Percentiles rank a stretch among this genome's conserved stretches.
Conservation (phyloP, 305 asterid species). For the Nicotiana rustica region DNA sequence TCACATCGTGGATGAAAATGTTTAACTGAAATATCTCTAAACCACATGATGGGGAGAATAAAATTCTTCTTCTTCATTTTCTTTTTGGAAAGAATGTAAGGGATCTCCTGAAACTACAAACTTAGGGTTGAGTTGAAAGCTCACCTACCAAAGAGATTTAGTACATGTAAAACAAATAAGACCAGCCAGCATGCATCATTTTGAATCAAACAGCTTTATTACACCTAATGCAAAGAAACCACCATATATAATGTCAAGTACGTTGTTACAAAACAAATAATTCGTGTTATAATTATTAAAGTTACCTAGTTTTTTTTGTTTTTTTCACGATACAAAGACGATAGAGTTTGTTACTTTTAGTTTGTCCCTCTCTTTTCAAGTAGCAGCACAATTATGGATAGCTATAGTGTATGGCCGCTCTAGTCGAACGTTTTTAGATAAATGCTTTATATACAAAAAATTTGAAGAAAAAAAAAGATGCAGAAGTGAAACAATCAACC, state of each 20-base stretch:
- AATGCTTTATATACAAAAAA: no score
- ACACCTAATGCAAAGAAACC: background rate
- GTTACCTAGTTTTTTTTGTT: background rate
- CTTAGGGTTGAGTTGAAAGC: constrained; percentile 23
- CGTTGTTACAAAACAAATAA: background rate
- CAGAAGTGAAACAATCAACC: no score
- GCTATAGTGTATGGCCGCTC: no score
- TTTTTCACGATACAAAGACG: background rate
- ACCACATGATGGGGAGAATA: no score
- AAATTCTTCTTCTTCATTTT: no score
- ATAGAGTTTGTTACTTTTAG: background rate
- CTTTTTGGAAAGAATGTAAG: background rate
- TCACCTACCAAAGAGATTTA: constrained; percentile 32
- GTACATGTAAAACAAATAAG: background rate
- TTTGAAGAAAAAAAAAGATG: no score
- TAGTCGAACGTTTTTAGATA: no score
- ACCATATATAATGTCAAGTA: background rate
- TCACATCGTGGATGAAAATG: no score
- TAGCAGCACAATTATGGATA: background rate
- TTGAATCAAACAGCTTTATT: background rate
- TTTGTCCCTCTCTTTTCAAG: background rate
- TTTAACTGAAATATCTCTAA: no score
- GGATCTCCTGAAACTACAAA: background rate
- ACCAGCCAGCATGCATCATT: background rate
- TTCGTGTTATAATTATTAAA: background rate